Percentiles rank a stretch among this genome's conserved stretches.
Evolutionary conservation across 2,329 filamentous ascomycete species (phyloP).

Genomic region (Lanzia echinophila): DNA sequence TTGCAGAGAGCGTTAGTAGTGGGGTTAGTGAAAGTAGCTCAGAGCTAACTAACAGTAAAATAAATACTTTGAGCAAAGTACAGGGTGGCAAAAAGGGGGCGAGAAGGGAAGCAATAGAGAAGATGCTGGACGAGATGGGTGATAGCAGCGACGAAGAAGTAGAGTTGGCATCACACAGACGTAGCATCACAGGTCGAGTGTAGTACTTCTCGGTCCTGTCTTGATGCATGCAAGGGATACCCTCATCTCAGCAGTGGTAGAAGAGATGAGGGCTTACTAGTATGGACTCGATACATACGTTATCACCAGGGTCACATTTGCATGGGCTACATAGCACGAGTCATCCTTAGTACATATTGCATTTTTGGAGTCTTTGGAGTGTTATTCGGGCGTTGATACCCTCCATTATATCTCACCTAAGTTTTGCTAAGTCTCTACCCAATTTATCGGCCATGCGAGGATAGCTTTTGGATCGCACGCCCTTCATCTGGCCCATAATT

Average conservation of each 20-base stretch:
- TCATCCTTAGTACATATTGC: background rate
- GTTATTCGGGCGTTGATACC: background rate
- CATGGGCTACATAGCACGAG: no score
- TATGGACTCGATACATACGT: no score
- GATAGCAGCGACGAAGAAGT: conserved; percentile 32
- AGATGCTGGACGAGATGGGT: conserved; percentile 29
- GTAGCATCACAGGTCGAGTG: conserved; percentile 20
- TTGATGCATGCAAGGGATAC: background rate
- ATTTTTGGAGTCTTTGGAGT: background rate
- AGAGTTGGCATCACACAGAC: conserved; percentile 24
- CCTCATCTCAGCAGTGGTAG: no score
- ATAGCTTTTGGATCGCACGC: no score
- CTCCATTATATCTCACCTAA: background rate
- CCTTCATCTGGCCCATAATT: background rate
- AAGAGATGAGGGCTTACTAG: no score
- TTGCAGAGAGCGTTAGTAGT: conserved; percentile 16
- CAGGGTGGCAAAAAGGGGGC: conserved; percentile 18
- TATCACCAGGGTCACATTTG: no score
- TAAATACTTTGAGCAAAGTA: conserved; percentile 8
- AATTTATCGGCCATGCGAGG: no score
- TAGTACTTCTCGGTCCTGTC: background rate
- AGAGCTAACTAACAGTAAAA: background rate
- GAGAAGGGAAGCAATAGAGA: conserved; percentile 26
- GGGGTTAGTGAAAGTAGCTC: conserved; percentile 1
- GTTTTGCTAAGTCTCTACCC: no score